Evolutionary conservation across 1,284 basidiomycete genomes (phyloP), one percentile per base, ranked within the genome.

Genomic region (Sphaerobolus stellatus): DNA sequence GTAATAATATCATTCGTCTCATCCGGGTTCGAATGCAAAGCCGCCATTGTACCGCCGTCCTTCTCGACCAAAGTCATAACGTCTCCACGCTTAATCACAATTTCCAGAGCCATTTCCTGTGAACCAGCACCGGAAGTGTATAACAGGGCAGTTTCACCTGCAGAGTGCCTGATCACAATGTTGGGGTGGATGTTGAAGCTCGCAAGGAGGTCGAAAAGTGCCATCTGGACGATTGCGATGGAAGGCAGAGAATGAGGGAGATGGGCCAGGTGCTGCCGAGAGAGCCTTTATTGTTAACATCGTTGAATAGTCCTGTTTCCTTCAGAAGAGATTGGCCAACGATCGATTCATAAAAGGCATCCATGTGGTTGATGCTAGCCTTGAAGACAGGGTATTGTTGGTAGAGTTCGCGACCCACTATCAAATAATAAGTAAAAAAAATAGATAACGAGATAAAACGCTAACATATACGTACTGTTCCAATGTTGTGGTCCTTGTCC

Each of bases 401-500:
- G 60, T 71, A 76, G 5, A 78, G 61, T 40, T 74, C 62, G 6
- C 73, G 66, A 11, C 76, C 76, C 75, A n/a, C n/a, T n/a, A n/a
- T n/a, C n/a, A n/a, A n/a, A n/a, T n/a, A n/a, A n/a, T n/a, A n/a
- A n/a, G n/a, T n/a, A n/a, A n/a, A n/a, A n/a, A n/a, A n/a, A n/a
- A n/a, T n/a, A n/a, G n/a, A n/a, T n/a, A n/a, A n/a, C n/a, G n/a
- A n/a, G n/a, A n/a, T n/a, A n/a, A n/a, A n/a, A n/a, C n/a, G n/a
- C n/a, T n/a, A n/a, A n/a, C n/a, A n/a, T n/a, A n/a, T n/a, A n/a
- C n/a, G n/a, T n/a, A n/a, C n/a, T n/a, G n/a, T n/a, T n/a, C n/a
- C n/a, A 56, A 58, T 76, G 68, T 50, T 76, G 74, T 6, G 74
- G 71, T 2, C 74, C 75, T 59, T 75, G 74, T 14, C 74, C 75